These are phyloP conservation scores for Zalerion maritima DNA, from an alignment of 495 filamentous ascomycete genomes.

Conservation along the genomic window DNA sequence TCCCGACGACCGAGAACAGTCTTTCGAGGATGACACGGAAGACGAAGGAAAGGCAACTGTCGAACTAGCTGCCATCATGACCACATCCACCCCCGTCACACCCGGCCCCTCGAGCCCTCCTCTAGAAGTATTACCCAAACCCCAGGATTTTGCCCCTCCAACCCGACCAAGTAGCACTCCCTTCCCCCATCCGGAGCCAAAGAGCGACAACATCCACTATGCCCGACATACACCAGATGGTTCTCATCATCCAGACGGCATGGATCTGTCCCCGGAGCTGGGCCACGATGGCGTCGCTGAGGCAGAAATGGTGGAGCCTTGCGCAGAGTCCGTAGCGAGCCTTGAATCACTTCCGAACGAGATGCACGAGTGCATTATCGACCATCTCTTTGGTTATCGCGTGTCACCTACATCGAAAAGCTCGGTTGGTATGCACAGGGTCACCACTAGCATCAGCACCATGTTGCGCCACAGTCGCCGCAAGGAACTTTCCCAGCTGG, in stretches of 20 bases:
- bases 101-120: conserved; percentile 39
- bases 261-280: too few relatives aligned
- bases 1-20: conserved; percentile 7
- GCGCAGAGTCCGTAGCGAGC: conserved; percentile 18
- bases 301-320: conserved; percentile 6
- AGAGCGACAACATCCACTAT: conserved; percentile 25
- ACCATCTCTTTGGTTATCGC: conserved; percentile 52
- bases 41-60: conserved; percentile 28
- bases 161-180: conserved; percentile 41
- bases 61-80: conserved; percentile 34
- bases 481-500: conserved; percentile 47
- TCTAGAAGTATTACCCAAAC: conserved; percentile 25
- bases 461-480: conserved; percentile 51
- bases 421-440: conserved; percentile 26
- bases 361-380: conserved; percentile 56
- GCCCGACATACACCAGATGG: too few relatives aligned
- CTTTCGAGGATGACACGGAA: conserved; percentile 17
- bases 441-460: conserved; percentile 44
- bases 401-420: conserved; percentile 40
- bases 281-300: conserved; percentile 12
- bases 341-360: conserved; percentile 49
- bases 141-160: conserved; percentile 35
- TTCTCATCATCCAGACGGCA: too few relatives aligned
- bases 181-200: conserved; percentile 36
- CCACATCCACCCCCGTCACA: conserved; percentile 35